Evolutionary conservation across 2,329 filamentous ascomycete genomes (phyloP).

Genomic region (Teratosphaeria gauchensis): DNA sequence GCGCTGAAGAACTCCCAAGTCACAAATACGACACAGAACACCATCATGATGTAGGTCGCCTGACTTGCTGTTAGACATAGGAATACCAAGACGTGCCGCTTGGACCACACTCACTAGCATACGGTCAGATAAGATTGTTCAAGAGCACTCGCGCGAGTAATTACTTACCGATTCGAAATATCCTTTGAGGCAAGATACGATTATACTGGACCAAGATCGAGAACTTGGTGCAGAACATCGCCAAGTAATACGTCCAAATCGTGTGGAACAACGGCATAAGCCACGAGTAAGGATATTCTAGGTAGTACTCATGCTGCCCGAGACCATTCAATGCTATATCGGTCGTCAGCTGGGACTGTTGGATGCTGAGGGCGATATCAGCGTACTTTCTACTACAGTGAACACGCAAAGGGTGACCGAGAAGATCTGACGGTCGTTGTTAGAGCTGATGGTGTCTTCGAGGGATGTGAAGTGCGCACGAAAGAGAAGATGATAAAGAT

Average conservation of each 20-base stretch:
- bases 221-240: conserved; percentile 32
- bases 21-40: conserved; percentile 23
- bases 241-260: conserved; percentile 35
- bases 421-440: neutral
- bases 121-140: neutral
- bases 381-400: neutral
- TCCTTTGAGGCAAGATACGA: conserved; percentile 32
- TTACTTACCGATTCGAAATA: neutral
- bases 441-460: neutral
- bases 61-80: conserved; percentile 23
- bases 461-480: neutral
- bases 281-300: neutral
- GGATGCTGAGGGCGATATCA: neutral
- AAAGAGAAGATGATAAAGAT: conserved; percentile 12
- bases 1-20: conserved; percentile 27
- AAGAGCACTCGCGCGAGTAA: neutral
- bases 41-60: conserved; percentile 20
- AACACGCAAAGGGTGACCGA: neutral
- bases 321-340: neutral
- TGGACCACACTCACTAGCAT: neutral
- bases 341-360: neutral
- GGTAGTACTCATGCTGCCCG: neutral
- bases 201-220: conserved; percentile 41
- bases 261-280: conserved; percentile 9
- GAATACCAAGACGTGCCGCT: conserved; percentile 8